Evolutionary conservation across 1,139 yeast genomes (phyloP).

Genomic region (Geotrichum bryndzae): DNA sequence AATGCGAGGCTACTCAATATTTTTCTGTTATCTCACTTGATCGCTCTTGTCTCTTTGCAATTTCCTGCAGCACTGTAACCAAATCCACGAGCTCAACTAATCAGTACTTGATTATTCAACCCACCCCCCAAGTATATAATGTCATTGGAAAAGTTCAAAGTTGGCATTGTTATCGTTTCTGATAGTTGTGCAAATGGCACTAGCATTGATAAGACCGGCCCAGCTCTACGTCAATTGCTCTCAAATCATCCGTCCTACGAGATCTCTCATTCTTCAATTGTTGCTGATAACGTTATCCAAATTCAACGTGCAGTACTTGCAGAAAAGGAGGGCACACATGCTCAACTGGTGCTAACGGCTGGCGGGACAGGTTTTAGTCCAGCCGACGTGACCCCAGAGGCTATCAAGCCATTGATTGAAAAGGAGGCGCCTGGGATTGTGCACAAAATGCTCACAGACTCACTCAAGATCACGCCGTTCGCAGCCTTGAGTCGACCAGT

Average conservation of each 20-base stretch:
- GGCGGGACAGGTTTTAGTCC: constrained; percentile 49
- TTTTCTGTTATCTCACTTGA: neutral
- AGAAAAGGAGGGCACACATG: constrained; percentile 12
- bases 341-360: constrained; percentile 36
- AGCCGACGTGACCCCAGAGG: constrained; percentile 46
- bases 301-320: constrained; percentile 32
- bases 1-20: neutral
- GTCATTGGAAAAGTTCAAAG: constrained; percentile 17
- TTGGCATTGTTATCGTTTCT: constrained; percentile 37
- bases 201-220: constrained; percentile 31
- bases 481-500: constrained; percentile 46
- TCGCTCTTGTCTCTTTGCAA: neutral
- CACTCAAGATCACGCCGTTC: constrained; percentile 40
- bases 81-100: neutral
- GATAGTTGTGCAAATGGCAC: constrained; percentile 36
- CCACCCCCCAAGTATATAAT: neutral
- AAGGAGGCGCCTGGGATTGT: constrained; percentile 45
- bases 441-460: constrained; percentile 41
- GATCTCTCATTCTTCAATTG: constrained; percentile 21
- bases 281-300: constrained; percentile 34
- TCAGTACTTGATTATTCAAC: neutral
- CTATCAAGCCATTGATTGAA: constrained; percentile 39
- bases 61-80: too few relatives aligned
- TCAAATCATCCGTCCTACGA: constrained; percentile 10
- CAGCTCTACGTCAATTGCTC: constrained; percentile 19